These are phyloP conservation scores for Apiospora malaysiana DNA, from an alignment of 2,329 filamentous ascomycete species.

Conservation along the genomic window DNA sequence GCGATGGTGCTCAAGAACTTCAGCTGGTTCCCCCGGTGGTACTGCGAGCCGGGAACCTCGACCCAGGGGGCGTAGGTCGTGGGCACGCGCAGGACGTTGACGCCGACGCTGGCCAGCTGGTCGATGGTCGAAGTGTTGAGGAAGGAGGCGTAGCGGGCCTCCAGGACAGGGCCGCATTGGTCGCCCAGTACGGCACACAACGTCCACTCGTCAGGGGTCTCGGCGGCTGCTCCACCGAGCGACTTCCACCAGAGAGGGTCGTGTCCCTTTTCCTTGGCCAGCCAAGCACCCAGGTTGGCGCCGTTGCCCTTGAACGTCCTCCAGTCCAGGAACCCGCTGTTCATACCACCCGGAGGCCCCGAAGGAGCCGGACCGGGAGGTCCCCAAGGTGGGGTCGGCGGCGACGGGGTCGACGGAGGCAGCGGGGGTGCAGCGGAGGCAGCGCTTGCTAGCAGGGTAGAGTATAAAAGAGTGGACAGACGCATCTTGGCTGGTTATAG, in stretches of 20 bases:
- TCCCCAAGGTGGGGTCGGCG: neutral
- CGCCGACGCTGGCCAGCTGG: constrained; percentile 37
- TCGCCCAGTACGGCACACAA: constrained; percentile 39
- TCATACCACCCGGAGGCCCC: neutral
- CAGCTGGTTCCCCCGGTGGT: constrained; percentile 42
- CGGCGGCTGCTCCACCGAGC: constrained; percentile 25
- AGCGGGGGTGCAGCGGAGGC: neutral
- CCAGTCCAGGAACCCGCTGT: constrained; percentile 26
- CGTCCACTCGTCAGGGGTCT: constrained; percentile 42
- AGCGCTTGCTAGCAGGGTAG: neutral
- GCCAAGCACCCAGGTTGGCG: constrained; percentile 41
- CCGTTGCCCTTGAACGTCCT: constrained; percentile 30
- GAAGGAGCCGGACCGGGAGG: neutral
- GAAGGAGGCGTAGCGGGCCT: constrained; percentile 38
- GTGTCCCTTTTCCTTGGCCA: constrained; percentile 38
- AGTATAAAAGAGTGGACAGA: neutral
- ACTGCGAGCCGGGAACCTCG: constrained; percentile 38
- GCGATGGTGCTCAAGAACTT: constrained; percentile 38
- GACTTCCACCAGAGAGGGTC: constrained; percentile 38
- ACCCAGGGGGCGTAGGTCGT: constrained; percentile 45
- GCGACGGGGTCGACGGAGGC: neutral
- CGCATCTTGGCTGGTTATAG: neutral
- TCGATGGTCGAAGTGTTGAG: constrained; percentile 41
- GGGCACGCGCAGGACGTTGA: constrained; percentile 43
- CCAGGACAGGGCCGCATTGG: constrained; percentile 37